Percentiles rank a stretch among this genome's conserved stretches.
These are phyloP conservation scores for Daldinia sp. DNA, from an alignment of 2,329 filamentous ascomycete species.

Conservation along the genomic window DNA sequence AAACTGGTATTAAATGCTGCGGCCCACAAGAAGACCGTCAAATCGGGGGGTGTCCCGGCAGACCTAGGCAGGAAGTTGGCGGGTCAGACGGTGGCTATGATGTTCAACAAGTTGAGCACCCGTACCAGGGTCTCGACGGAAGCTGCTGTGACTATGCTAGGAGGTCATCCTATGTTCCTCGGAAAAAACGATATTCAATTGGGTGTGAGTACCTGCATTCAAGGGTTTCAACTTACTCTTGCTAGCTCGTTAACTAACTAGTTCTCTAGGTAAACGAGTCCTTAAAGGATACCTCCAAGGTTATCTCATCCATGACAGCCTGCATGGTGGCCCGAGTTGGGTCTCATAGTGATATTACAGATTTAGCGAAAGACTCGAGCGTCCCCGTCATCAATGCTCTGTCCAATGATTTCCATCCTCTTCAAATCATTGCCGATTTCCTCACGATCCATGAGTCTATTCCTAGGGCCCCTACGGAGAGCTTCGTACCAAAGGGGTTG, in stretches of 20 bases:
- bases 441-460: slow-evolving; percentile 87
- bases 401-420: slow-evolving; percentile 89
- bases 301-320: slow-evolving; percentile 93
- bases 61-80: slow-evolving; percentile 69
- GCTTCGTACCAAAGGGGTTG: slow-evolving; percentile 77
- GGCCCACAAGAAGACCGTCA: slow-evolving; percentile 78
- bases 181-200: slow-evolving; percentile 96
- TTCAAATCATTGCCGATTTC: slow-evolving; percentile 94
- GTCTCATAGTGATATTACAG: slow-evolving; percentile 76
- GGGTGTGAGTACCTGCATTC: slow-evolving; percentile 68
- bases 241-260: slow-evolving; percentile 18
- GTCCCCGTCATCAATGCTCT: slow-evolving; percentile 89
- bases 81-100: slow-evolving; percentile 88
- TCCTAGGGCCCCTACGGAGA: slow-evolving; percentile 53
- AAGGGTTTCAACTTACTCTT: neutral
- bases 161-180: slow-evolving; percentile 95
- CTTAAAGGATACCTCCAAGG: slow-evolving; percentile 87
- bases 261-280: slow-evolving; percentile 81
- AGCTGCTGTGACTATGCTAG: slow-evolving; percentile 85
- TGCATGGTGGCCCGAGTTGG: slow-evolving; percentile 83
- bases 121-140: slow-evolving; percentile 94
- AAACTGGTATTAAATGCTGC: slow-evolving; percentile 84
- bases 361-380: slow-evolving; percentile 74
- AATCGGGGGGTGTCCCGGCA: slow-evolving; percentile 68
- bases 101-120: slow-evolving; percentile 96